Evolutionary conservation across 108 stramenopile genomes (phyloP).

Genomic region (Nannochloropsis gaditana): DNA sequence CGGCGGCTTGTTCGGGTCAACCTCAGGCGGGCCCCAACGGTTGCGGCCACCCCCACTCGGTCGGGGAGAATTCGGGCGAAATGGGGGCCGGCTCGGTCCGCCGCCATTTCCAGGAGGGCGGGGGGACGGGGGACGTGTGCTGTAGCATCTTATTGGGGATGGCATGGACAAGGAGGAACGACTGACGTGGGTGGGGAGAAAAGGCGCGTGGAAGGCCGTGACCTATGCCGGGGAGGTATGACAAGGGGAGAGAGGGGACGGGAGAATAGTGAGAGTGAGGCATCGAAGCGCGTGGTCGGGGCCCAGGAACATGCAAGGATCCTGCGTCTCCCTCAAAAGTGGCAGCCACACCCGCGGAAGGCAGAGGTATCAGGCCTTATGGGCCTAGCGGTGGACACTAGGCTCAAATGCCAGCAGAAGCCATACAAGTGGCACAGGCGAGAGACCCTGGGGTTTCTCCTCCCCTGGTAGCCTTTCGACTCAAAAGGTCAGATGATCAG

Average conservation of each 20-base stretch:
- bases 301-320: no score
- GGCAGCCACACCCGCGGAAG: no score
- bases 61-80: not conserved
- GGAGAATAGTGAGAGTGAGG: not conserved
- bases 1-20: not conserved
- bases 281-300: no score
- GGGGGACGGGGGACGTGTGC: not conserved
- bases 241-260: not conserved
- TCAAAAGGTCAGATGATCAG: no score
- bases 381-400: no score
- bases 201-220: not conserved
- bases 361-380: no score
- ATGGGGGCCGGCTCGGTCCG: not conserved
- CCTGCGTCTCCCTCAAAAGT: no score
- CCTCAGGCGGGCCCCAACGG: constrained; percentile 3
- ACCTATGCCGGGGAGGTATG: not conserved
- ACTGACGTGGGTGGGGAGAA: not conserved
- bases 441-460: no score
- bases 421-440: no score
- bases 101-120: constrained; percentile 11
- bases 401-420: no score
- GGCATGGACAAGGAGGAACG: not conserved
- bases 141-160: not conserved
- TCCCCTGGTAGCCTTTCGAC: no score
- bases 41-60: not conserved